These are phyloP conservation scores for Monosporascus cannonballus DNA, from an alignment of 2,329 filamentous ascomycete species.

Conservation along the genomic window DNA sequence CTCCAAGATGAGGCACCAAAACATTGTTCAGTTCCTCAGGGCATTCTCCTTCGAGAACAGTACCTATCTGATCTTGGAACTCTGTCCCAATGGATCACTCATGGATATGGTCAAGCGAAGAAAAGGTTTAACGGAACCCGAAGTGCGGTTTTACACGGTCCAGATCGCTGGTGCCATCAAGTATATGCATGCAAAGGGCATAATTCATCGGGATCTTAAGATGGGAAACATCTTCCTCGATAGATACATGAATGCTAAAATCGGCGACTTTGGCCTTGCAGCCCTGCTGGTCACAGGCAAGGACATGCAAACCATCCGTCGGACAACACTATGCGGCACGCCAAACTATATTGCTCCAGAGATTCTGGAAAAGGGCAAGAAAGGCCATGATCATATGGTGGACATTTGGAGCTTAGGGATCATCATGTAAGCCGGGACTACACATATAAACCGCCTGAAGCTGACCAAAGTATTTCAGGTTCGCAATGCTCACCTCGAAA, in stretches of 20 bases:
- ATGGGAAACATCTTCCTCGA: constrained; percentile 98
- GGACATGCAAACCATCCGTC: constrained; percentile 75
- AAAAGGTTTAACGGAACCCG: constrained; percentile 84
- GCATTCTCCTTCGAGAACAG: constrained; percentile 85
- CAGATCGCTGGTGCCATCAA: constrained; percentile 97
- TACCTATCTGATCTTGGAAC: constrained; percentile 89
- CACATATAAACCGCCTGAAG: neutral
- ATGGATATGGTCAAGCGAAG: constrained; percentile 97
- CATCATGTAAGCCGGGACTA: constrained; percentile 64
- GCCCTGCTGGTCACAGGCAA: constrained; percentile 86
- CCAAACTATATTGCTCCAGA: constrained; percentile 98
- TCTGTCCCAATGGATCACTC: constrained; percentile 91
- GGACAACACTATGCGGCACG: constrained; percentile 92
- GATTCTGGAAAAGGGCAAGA: constrained; percentile 87
- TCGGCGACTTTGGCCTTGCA: constrained; percentile 93
- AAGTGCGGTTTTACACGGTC: constrained; percentile 88
- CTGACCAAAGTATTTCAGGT: constrained; percentile 45
- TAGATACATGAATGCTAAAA: constrained; percentile 91
- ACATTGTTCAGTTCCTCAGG: constrained; percentile 91
- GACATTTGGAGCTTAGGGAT: constrained; percentile 98
- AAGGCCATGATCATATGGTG: constrained; percentile 95
- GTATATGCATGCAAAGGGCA: constrained; percentile 92
- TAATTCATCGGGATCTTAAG: constrained; percentile 94
- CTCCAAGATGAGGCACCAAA: constrained; percentile 93
- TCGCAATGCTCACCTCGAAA: constrained; percentile 93